Conservation (phyloP, 192 early-diverging fungal species). For the Coemansia sp. region DNA sequence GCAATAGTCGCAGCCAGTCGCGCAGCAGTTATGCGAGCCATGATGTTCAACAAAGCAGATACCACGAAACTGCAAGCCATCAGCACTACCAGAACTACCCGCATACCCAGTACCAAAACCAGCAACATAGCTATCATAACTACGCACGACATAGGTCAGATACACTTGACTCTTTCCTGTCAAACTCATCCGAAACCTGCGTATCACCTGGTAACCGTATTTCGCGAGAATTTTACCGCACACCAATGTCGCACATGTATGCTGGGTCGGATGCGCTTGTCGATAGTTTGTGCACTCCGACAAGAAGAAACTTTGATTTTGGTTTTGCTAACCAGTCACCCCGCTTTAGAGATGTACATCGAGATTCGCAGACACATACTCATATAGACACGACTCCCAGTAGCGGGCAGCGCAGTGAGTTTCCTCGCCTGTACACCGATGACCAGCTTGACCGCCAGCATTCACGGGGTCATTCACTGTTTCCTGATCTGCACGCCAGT, state of each 20-base stretch:
- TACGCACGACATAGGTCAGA: slow-evolving; percentile 22
- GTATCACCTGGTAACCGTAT: slow-evolving; percentile 28
- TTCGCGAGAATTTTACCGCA: slow-evolving; percentile 15
- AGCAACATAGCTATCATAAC: neutral
- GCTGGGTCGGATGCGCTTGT: neutral
- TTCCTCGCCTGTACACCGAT: slow-evolving; percentile 21
- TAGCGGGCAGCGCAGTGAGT: slow-evolving; percentile 7
- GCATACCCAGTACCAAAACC: slow-evolving; percentile 9
- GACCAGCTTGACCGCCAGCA: neutral
- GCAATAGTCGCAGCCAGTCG: neutral
- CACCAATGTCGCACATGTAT: slow-evolving; percentile 2
- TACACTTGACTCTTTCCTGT: slow-evolving; percentile 29
- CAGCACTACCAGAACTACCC: neutral
- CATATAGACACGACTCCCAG: no score
- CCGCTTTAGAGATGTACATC: no score
- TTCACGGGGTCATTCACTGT: neutral
- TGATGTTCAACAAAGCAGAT: neutral
- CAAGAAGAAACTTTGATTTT: slow-evolving; percentile 1
- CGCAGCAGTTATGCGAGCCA: slow-evolving; percentile 1
- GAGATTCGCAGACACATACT: no score
- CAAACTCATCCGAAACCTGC: slow-evolving; percentile 49
- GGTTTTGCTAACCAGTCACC: neutral
- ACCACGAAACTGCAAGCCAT: neutral
- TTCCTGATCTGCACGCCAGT: neutral
- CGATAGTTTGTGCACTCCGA: slow-evolving; percentile 11